A percentile compares a stretch with the other conserved stretches of the same genome.
Evolutionary conservation across 306 rosid species (phyloP).

Genomic region (Rosa chinensis): DNA sequence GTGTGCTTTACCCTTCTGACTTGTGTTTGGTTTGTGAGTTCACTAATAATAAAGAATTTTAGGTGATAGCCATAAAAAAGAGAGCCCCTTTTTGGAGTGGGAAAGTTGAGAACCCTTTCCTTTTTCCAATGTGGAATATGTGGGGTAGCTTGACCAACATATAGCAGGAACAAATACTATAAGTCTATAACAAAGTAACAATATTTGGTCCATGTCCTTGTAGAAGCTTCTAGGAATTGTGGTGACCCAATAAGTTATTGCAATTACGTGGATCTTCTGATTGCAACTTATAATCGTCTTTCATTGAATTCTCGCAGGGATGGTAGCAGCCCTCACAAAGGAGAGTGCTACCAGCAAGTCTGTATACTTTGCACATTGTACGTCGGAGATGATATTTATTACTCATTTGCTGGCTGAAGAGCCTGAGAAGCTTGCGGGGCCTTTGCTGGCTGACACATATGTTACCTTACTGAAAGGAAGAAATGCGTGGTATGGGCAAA

Average conservation of each 20-base stretch:
- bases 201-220: not conserved
- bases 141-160: not conserved
- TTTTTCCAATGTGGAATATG: not conserved
- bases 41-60: not conserved
- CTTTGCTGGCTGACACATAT: slow-evolving; percentile 84
- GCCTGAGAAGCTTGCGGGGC: slow-evolving; percentile 96
- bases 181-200: not conserved
- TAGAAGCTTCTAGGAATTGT: not conserved
- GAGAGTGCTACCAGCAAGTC: slow-evolving; percentile 98
- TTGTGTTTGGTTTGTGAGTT: not conserved
- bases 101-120: slow-evolving; percentile 1
- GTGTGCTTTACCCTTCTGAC: not conserved
- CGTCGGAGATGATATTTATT: slow-evolving; percentile 92
- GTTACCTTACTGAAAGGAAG: slow-evolving; percentile 90
- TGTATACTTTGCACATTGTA: slow-evolving; percentile 90
- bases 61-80: not conserved
- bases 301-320: slow-evolving; percentile 47
- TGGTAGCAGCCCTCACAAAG: slow-evolving; percentile 93
- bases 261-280: not conserved
- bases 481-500: slow-evolving; percentile 72
- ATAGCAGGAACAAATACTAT: not conserved
- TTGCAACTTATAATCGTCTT: slow-evolving; percentile 12
- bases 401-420: slow-evolving; percentile 73
- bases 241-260: not conserved
- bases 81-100: not conserved